Evolutionary conservation across 192 early-diverging fungal genomes (phyloP).

Genomic region (Physocladia obscura): DNA sequence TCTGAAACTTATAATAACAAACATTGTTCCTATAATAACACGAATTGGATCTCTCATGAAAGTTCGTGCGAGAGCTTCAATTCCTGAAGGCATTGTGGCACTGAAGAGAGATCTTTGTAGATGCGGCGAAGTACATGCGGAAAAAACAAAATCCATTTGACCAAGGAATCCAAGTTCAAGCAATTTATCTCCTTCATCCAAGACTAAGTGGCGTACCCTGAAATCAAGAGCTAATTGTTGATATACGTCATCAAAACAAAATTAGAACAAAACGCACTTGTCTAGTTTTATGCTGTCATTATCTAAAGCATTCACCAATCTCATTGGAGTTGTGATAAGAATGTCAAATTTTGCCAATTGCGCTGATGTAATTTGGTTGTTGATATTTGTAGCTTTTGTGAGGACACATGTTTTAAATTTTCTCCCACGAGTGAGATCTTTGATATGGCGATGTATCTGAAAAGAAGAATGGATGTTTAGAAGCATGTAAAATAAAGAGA

Average conservation of each 20-base stretch:
- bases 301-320: conserved; percentile 86
- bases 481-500: neutral
- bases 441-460: conserved; percentile 83
- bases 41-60: conserved; percentile 90
- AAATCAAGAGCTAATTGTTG: conserved; percentile 54
- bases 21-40: conserved; percentile 83
- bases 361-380: conserved; percentile 65
- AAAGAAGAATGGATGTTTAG: neutral
- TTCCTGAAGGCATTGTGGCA: conserved; percentile 88
- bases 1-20: conserved; percentile 12
- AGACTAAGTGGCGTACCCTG: conserved; percentile 85
- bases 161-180: conserved; percentile 85
- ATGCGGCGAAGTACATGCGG: conserved; percentile 70
- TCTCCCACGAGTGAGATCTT: conserved; percentile 69
- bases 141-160: conserved; percentile 53
- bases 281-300: conserved; percentile 73
- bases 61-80: conserved; percentile 87
- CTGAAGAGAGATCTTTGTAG: conserved; percentile 87
- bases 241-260: neutral
- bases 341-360: conserved; percentile 83
- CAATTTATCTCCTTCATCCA: conserved; percentile 97
- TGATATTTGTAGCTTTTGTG: conserved; percentile 74
- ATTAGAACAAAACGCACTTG: conserved; percentile 42
- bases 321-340: conserved; percentile 87
- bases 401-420: conserved; percentile 82